Conservation (phyloP, 2,329 filamentous ascomycete genomes). For the Colletotrichum cordylinicola region DNA sequence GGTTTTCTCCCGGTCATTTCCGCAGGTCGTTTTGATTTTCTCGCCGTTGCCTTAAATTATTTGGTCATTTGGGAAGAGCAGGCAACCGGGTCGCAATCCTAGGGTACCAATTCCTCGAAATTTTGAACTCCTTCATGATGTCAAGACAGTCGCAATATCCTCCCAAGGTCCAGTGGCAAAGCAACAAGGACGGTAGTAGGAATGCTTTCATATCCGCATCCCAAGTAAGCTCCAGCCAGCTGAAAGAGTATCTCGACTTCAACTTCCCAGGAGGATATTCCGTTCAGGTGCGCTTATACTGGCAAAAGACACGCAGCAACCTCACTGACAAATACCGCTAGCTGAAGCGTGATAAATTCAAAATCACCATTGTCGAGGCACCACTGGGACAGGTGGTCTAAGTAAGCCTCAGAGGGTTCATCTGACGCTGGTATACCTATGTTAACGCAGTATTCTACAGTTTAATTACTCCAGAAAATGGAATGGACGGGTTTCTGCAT, state of each 20-base stretch:
- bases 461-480: background rate
- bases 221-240: background rate
- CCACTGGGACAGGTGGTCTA: background rate
- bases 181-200: background rate
- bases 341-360: slow-evolving; percentile 7
- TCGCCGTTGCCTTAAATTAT: background rate
- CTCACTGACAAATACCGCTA: background rate
- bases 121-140: background rate
- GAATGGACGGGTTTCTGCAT: background rate
- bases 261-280: background rate
- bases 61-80: background rate
- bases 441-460: background rate
- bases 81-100: background rate
- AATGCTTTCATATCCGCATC: background rate
- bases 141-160: background rate
- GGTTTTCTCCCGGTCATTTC: no score
- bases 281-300: background rate
- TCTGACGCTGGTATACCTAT: no score
- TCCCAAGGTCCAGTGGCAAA: background rate
- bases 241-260: background rate
- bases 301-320: background rate
- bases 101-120: background rate
- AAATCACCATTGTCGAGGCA: background rate
- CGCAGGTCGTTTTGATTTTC: no score
- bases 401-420: background rate